These are phyloP conservation scores for Durio zibethinus DNA, from an alignment of 345 rosid genomes.

Conservation along the genomic window DNA sequence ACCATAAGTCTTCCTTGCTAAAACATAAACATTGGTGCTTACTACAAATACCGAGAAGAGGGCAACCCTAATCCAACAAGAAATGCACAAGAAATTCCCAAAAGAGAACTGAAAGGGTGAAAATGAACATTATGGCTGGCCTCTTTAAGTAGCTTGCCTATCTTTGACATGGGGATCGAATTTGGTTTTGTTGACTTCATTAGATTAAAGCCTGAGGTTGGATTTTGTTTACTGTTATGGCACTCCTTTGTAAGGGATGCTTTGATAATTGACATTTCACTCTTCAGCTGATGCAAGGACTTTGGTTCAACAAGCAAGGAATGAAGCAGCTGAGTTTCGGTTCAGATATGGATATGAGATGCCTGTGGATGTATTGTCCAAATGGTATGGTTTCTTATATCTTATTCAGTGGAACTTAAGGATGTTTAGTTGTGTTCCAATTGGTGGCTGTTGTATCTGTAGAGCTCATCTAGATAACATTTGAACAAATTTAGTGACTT, in stretches of 20 bases:
- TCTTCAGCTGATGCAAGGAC: constrained; percentile 96
- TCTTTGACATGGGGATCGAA: not conserved
- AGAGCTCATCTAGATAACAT: not conserved
- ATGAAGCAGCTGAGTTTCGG: constrained; percentile 98
- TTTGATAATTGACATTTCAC: constrained; percentile 4
- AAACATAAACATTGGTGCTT: not conserved
- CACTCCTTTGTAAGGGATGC: not conserved
- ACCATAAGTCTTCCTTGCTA: not conserved
- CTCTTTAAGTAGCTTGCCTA: not conserved
- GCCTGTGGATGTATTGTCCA: constrained; percentile 94
- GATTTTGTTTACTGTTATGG: not conserved
- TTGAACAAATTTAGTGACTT: constrained; percentile 8
- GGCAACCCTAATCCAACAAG: not conserved
- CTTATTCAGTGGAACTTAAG: not conserved
- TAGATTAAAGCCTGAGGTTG: not conserved
- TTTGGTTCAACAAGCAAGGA: constrained; percentile 94
- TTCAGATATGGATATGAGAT: constrained; percentile 94
- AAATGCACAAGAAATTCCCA: not conserved
- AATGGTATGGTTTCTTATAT: constrained; percentile 32
- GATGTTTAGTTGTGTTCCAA: not conserved
- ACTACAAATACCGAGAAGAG: not conserved
- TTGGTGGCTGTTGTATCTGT: not conserved
- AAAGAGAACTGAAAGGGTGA: not conserved
- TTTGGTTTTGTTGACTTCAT: not conserved
- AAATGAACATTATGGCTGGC: not conserved